phyloP scores from a whole-genome alignment of 352 stramenopile genomes.

The Globisporangium echinulatum region DNA sequence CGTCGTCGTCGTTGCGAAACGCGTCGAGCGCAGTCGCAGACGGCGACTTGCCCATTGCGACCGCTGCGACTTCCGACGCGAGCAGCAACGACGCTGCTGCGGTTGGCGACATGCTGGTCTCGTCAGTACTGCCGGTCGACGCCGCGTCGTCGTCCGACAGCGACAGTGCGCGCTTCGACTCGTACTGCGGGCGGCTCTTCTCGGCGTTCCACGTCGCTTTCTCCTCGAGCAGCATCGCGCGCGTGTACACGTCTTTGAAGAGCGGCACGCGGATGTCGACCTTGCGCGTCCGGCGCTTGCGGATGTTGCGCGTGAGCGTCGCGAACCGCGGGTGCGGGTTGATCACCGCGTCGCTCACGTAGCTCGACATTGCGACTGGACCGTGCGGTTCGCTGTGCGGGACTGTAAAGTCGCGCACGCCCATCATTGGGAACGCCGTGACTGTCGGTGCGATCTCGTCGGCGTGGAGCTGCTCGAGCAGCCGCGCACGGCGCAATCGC shows the following conservation, averaged over 20 bases:
- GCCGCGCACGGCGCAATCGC: conserved; percentile 91
- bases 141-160: conserved; percentile 17
- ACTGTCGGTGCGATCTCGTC: conserved; percentile 97
- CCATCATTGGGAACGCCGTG: conserved; percentile 95
- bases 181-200: conserved; percentile 68
- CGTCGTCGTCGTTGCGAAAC: conserved; percentile 20
- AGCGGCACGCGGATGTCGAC: conserved; percentile 86
- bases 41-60: conserved; percentile 70
- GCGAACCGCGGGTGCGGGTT: conserved; percentile 98
- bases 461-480: conserved; percentile 90
- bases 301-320: conserved; percentile 98
- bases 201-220: conserved; percentile 74
- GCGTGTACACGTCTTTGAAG: conserved; percentile 80
- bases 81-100: conserved; percentile 12
- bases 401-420: conserved; percentile 90
- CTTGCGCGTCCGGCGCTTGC: conserved; percentile 85
- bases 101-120: conserved; percentile 11
- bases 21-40: conserved; percentile 33
- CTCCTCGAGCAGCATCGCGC: conserved; percentile 64
- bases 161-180: conserved; percentile 44
- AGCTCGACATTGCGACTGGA: conserved; percentile 90
- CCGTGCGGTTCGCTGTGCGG: conserved; percentile 52
- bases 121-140: conserved; percentile 13
- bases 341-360: conserved; percentile 97
- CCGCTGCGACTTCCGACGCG: too few relatives aligned